phyloP scores from a whole-genome alignment of 441 rosid genomes.

The Populus tomentosa region DNA sequence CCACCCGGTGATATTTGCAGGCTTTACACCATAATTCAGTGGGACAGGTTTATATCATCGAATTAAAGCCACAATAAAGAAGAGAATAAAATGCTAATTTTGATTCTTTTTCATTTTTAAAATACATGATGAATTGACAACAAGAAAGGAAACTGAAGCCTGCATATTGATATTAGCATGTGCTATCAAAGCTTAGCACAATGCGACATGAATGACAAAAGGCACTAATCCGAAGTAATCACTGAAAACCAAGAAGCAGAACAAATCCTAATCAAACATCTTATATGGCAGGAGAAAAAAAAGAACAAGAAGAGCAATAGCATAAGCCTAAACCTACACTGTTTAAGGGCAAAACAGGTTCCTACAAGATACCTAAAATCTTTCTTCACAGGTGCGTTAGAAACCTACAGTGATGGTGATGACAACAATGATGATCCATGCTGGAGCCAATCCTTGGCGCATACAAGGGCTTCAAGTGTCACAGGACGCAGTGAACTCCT shows the following conservation, averaged over 20 bases:
- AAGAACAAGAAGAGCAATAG: neutral
- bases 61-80: neutral
- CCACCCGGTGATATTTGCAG: neutral
- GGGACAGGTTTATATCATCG: neutral
- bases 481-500: conserved; percentile 56
- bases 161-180: neutral
- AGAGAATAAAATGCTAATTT: neutral
- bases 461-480: conserved; percentile 79
- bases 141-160: neutral
- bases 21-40: neutral
- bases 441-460: conserved; percentile 85
- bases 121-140: neutral
- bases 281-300: neutral
- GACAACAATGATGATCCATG: conserved; percentile 22
- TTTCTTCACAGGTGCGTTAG: conserved; percentile 33
- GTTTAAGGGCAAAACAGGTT: neutral
- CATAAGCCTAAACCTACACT: conserved; percentile 9
- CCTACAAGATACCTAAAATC: conserved; percentile 26
- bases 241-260: neutral
- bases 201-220: neutral
- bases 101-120: too few species aligned
- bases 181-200: neutral
- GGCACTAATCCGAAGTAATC: neutral
- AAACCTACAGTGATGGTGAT: conserved; percentile 6
- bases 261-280: conserved; percentile 3